These are phyloP conservation scores for Sphaerulina vaccinii DNA, from an alignment of 2,329 filamentous ascomycete species.

Conservation along the genomic window DNA sequence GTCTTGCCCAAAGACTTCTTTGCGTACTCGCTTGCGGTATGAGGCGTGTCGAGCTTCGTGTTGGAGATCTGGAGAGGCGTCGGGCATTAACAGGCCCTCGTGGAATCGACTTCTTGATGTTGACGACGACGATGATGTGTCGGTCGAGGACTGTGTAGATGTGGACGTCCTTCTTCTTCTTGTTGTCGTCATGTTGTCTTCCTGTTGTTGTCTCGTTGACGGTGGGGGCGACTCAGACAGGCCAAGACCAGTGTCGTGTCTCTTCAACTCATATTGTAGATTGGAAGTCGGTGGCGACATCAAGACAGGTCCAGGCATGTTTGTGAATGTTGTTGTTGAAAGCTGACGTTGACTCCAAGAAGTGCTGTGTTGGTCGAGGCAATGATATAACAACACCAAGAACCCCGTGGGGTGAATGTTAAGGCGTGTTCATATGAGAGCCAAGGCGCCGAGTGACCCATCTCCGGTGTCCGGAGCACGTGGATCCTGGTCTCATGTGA, in stretches of 20 bases:
- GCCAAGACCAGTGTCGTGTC: conserved; percentile 8
- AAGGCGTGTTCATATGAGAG: conserved; percentile 5
- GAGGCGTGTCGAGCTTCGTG: conserved; percentile 10
- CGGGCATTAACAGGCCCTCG: conserved; percentile 13
- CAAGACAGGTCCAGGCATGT: not conserved
- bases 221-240: conserved; percentile 9
- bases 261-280: not conserved
- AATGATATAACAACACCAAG: not conserved
- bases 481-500: not conserved
- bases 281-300: not conserved
- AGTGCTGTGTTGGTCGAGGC: not conserved
- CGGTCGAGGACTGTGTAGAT: conserved; percentile 11
- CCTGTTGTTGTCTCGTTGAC: not conserved
- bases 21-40: conserved; percentile 19
- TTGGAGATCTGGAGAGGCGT: conserved; percentile 9
- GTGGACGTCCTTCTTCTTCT: conserved; percentile 3
- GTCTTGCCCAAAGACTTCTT: conserved; percentile 19
- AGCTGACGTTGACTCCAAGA: not conserved
- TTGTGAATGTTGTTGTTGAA: not conserved
- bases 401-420: not conserved
- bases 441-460: conserved; percentile 2
- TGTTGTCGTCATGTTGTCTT: not conserved
- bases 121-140: conserved; percentile 5
- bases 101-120: conserved; percentile 4
- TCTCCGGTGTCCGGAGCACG: conserved; percentile 2